Evolutionary conservation across 148 eudicot genomes (phyloP).

Genomic region (Polygonum maritimum): DNA sequence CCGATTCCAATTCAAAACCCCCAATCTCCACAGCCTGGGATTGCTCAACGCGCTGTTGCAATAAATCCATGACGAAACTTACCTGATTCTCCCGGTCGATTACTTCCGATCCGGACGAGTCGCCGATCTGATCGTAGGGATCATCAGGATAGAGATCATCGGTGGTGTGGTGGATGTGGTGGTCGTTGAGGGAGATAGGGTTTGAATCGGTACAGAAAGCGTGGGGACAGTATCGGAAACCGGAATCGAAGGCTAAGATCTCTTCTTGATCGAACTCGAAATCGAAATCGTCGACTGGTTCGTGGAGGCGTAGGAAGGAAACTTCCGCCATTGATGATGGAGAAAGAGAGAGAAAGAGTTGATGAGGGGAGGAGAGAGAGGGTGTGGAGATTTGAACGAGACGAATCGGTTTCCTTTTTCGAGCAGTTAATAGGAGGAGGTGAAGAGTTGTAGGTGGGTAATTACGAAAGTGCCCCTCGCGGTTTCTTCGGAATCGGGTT

Average conservation of each 20-base stretch:
- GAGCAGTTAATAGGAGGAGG: neutral
- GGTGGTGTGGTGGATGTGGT: neutral
- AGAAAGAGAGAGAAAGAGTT: neutral
- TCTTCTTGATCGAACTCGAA: constrained; percentile 17
- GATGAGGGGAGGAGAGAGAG: neutral
- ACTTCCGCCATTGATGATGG: constrained; percentile 41
- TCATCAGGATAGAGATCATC: neutral
- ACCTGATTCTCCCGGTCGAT: constrained; percentile 48
- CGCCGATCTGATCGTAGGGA: neutral
- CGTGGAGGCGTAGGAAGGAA: constrained; percentile 25
- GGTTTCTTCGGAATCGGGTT: neutral
- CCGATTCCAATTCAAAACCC: constrained; percentile 14
- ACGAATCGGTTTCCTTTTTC: neutral
- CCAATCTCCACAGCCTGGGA: constrained; percentile 17
- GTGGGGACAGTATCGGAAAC: constrained; percentile 19
- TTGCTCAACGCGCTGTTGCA: constrained; percentile 48
- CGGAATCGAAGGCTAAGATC: constrained; percentile 23
- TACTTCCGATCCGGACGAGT: constrained; percentile 13
- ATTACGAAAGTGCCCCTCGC: constrained; percentile 1
- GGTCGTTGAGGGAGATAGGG: constrained; percentile 9
- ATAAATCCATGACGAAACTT: constrained; percentile 42
- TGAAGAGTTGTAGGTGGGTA: neutral
- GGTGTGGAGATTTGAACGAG: neutral
- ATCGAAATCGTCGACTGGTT: constrained; percentile 23
- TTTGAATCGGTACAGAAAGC: constrained; percentile 15